phyloP scores from a whole-genome alignment of 768 basidiomycete genomes.

The Suillus subalutaceus region DNA sequence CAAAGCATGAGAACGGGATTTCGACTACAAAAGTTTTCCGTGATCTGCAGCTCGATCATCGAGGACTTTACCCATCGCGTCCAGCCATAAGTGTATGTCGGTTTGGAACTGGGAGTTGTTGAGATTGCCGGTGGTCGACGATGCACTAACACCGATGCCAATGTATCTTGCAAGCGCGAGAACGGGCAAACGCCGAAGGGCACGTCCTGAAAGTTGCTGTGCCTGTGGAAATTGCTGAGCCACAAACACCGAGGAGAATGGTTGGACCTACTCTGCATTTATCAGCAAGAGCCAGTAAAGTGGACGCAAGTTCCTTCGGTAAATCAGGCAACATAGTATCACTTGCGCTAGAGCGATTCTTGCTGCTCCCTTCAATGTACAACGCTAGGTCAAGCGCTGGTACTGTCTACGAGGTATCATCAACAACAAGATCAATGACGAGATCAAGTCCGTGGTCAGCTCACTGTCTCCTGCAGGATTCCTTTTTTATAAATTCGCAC shows the following conservation, averaged over 20 bases:
- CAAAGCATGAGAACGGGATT: background rate
- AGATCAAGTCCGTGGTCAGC: conserved; percentile 27
- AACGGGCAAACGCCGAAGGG: conserved; percentile 91
- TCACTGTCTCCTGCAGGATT: conserved; percentile 65
- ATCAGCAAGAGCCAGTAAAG: conserved; percentile 68
- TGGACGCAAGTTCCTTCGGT: conserved; percentile 56
- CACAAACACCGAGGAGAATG: conserved; percentile 4
- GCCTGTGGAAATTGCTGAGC: conserved; percentile 37
- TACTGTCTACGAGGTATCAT: conserved; percentile 47
- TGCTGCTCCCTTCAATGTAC: conserved; percentile 21
- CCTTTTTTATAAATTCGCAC: conserved; percentile 76
- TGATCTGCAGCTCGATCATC: conserved; percentile 55
- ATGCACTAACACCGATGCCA: conserved; percentile 42
- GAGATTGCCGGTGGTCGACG: conserved; percentile 20
- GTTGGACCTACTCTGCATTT: conserved; percentile 72
- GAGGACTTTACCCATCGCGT: conserved; percentile 83
- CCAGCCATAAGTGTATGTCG: conserved; percentile 73
- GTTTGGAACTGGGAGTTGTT: conserved; percentile 21
- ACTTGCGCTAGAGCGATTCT: conserved; percentile 13
- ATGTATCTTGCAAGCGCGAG: conserved; percentile 88
- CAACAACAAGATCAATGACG: background rate
- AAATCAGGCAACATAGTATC: conserved; percentile 39
- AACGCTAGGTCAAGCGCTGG: conserved; percentile 60
- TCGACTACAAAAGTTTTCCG: conserved; percentile 42
- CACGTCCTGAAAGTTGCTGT: conserved; percentile 90